Base-by-base conservation (phyloP, 306 rosid species). In the Sechiopsis laciniata region DNA sequence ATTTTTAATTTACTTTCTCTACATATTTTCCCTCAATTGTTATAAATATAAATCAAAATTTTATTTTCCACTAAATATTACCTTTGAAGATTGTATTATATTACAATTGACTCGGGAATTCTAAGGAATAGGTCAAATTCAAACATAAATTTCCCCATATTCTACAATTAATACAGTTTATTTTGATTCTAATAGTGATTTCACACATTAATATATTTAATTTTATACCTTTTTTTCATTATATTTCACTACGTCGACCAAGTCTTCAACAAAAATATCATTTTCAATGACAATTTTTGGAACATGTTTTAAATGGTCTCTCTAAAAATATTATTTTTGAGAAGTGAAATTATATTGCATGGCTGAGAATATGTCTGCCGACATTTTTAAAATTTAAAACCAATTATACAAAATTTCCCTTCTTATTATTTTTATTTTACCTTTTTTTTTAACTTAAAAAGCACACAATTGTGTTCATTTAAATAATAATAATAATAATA, bases 331-430 rank as follows among this genome's bases (percentile, higher is more conserved):
- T 9, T 8, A 3, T 56, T 56, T 20, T 10, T 20, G 4, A 9
- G 32, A 13, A 56, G 24, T 56, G 7, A 60, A 60, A 26, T 60
- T 60, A 22, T 60, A 60, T 60, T 60, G 2, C 40, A 58, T 22
- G 15, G 64, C 37, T 58, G n/a, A 24, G 37, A 60, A 60, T 9
- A 58, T 58, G 10, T 32, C 66, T 60, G 42, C 66, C 66, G 66
- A 60, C 66, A 26, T 22, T 60, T 60, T 22, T 60, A 11, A 22
- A 11, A 24, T 60, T 22, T 60, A 11, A 22, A 24, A 59, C 65
- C 40, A 22, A 37, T 37, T 5, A 37, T 37, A 37, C 5, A 37
- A 37, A 32, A 3, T 0, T 2, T 32, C 37, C 37, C 2, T 32
- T 32, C 37, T 32, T 32, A 32, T 32, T 7, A 37, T 37, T 37